Evolutionary conservation across 257 asterid species (phyloP).

Genomic region (Solanum infundibuliforme): DNA sequence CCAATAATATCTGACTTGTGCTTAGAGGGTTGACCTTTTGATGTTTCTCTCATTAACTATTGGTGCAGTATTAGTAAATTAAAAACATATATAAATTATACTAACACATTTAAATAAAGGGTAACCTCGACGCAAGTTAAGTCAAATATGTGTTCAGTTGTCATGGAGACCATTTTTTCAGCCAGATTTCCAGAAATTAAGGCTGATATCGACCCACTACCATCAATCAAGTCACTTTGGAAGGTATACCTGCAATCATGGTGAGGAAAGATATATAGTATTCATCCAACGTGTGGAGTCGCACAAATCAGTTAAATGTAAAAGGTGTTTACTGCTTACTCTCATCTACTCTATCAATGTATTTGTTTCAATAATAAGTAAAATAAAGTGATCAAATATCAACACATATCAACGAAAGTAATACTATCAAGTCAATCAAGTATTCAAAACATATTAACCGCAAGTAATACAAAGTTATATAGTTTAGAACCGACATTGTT

Average conservation of each 20-base stretch:
- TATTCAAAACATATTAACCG: not conserved
- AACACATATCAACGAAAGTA: not conserved
- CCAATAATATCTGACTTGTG: not conserved
- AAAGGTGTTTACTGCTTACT: not conserved
- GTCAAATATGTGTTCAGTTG: too few species aligned
- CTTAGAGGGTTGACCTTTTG: too few species aligned
- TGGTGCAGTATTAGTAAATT: not conserved
- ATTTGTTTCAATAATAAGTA: not conserved
- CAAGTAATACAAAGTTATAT: not conserved
- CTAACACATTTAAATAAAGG: too few species aligned
- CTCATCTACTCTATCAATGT: not conserved
- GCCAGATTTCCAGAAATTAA: too few species aligned
- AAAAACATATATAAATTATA: too few species aligned
- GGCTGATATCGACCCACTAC: too few species aligned
- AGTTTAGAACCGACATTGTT: not conserved
- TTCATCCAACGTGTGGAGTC: not conserved
- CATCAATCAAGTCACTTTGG: too few species aligned
- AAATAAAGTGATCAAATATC: not conserved
- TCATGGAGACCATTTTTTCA: too few species aligned
- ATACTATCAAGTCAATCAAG: not conserved
- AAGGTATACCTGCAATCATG: too few species aligned
- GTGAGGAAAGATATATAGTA: too few species aligned
- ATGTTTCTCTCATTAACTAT: not conserved
- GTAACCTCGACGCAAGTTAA: too few species aligned
- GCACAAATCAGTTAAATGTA: not conserved